Evolutionary conservation across 1,139 yeast species (phyloP).

Genomic region (Debaryomyces subglobosus): DNA sequence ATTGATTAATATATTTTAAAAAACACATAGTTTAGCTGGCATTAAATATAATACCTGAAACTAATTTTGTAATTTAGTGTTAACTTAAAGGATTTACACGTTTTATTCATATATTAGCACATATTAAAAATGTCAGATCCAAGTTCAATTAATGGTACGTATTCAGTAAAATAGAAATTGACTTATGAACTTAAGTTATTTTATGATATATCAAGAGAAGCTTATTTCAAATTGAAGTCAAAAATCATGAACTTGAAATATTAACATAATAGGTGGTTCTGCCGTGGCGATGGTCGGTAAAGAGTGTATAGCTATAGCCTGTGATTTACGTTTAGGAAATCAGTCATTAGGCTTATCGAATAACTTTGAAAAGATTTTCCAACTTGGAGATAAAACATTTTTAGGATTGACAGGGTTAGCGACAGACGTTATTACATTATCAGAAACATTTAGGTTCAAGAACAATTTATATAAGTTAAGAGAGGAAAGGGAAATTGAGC

Average conservation of each 20-base stretch:
- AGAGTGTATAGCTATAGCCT: constrained; percentile 97
- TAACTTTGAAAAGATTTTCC: constrained; percentile 89
- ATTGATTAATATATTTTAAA: not conserved
- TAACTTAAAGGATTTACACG: not conserved
- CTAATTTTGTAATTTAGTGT: constrained; percentile 4
- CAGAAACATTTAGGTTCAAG: constrained; percentile 80
- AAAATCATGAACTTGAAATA: not conserved
- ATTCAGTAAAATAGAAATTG: constrained; percentile 7
- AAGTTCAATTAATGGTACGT: constrained; percentile 46
- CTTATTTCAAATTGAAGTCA: not conserved
- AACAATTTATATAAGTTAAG: constrained; percentile 86
- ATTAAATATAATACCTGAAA: not conserved
- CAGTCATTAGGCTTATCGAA: constrained; percentile 92
- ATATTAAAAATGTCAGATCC: constrained; percentile 47
- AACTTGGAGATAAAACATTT: constrained; percentile 76
- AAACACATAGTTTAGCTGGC: not conserved
- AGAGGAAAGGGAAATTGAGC: constrained; percentile 92
- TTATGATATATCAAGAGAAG: not conserved
- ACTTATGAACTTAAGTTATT: not conserved
- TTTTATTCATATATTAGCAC: constrained; percentile 1
- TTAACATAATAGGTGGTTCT: constrained; percentile 66
- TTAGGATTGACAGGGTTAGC: constrained; percentile 95
- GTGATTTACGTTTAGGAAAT: constrained; percentile 90
- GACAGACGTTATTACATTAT: constrained; percentile 85
- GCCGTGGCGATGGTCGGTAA: constrained; percentile 99